phyloP scores from a whole-genome alignment of 1,284 basidiomycete genomes.

The Boletus sp. region DNA sequence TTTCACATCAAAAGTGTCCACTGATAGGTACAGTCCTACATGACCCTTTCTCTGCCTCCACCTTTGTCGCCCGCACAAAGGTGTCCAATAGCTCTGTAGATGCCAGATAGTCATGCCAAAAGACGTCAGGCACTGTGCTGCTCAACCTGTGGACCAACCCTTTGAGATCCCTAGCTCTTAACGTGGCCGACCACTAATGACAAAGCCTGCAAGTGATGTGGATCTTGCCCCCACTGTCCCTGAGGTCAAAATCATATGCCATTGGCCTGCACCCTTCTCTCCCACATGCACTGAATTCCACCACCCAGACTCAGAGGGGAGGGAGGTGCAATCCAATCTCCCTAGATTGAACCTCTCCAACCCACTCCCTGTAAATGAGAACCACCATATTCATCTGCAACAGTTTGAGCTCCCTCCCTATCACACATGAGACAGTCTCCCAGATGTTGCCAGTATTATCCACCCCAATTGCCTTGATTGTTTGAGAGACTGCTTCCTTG shows the following conservation, averaged over 20 bases:
- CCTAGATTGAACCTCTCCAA: neutral
- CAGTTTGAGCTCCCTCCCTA: neutral
- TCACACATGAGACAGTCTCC: neutral
- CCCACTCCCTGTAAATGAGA: neutral
- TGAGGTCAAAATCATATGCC: neutral
- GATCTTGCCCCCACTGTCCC: neutral
- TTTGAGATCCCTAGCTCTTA: neutral
- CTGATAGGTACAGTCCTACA: too few relatives aligned
- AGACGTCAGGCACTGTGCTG: conserved; percentile 3
- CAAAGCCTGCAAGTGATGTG: neutral
- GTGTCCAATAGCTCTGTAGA: neutral
- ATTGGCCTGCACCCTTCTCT: neutral
- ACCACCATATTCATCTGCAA: neutral
- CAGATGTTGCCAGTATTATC: conserved; percentile 6
- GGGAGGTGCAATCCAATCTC: conserved; percentile 5
- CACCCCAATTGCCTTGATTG: conserved; percentile 1
- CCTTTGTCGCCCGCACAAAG: neutral
- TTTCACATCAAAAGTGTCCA: too few relatives aligned
- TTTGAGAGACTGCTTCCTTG: neutral
- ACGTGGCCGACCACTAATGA: neutral
- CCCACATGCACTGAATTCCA: conserved; percentile 2
- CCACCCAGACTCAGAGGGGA: conserved; percentile 1
- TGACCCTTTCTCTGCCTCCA: too few relatives aligned
- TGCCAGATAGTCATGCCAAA: conserved; percentile 10
- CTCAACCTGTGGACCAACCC: neutral